Evolutionary conservation across 1,284 basidiomycete species (phyloP).

Genomic region (Lignosus rhinocerotis): DNA sequence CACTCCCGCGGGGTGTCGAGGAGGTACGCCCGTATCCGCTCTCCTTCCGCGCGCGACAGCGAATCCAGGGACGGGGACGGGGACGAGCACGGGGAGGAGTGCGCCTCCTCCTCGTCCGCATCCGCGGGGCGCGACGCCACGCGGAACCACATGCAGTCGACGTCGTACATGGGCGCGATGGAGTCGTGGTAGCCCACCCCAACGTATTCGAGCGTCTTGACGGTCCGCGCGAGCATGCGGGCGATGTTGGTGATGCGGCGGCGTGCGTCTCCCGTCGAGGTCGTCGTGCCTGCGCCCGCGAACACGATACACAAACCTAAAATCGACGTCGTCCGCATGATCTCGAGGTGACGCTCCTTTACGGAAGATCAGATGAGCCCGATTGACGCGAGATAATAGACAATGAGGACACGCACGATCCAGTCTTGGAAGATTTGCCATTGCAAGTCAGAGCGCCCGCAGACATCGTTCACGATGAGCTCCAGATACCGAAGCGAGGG

Average conservation of each 20-base stretch:
- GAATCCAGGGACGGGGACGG: conserved; percentile 13
- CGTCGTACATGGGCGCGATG: conserved; percentile 13
- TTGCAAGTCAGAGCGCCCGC: conserved; percentile 5
- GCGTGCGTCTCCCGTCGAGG: conserved; percentile 4
- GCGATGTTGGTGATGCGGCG: conserved; percentile 13
- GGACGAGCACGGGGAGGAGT: too few relatives aligned
- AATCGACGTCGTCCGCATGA: conserved; percentile 20
- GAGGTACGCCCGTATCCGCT: conserved; percentile 17
- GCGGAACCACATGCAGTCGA: conserved; percentile 19
- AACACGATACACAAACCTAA: conserved; percentile 21
- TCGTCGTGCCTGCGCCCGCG: conserved; percentile 4
- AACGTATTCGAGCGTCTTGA: conserved; percentile 21
- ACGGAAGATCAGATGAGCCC: conserved; percentile 5
- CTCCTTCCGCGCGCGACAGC: conserved; percentile 16
- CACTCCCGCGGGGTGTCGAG: conserved; percentile 16
- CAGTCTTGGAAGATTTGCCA: conserved; percentile 18
- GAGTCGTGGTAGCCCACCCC: conserved; percentile 20
- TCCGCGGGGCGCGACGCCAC: conserved; percentile 14
- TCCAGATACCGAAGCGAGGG: conserved; percentile 24
- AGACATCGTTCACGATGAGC: conserved; percentile 17
- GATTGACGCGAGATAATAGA: conserved; percentile 2
- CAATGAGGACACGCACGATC: conserved; percentile 18
- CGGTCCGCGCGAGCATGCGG: conserved; percentile 12
- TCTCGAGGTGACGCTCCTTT: conserved; percentile 21
- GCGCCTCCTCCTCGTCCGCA: background rate